These are phyloP conservation scores for Hypoxylon fragiforme DNA, from an alignment of 495 filamentous ascomycete species.

Conservation along the genomic window DNA sequence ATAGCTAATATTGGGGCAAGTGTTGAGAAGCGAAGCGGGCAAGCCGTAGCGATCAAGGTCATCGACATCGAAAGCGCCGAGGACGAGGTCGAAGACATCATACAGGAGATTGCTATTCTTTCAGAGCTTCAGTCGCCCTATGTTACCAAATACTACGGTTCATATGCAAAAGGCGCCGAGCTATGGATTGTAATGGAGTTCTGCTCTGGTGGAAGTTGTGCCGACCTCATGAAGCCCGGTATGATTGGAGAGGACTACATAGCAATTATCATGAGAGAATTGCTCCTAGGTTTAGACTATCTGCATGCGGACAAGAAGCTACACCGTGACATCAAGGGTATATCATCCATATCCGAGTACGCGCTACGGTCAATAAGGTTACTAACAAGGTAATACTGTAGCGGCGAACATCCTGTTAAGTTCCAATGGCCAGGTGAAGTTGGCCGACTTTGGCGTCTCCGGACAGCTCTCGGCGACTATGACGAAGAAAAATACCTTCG, in stretches of 20 bases:
- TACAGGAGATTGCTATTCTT: conserved; percentile 95
- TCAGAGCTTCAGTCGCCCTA: conserved; percentile 91
- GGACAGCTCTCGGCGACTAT: conserved; percentile 98
- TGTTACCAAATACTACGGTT: conserved; percentile 96
- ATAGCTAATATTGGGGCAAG: conserved; percentile 52
- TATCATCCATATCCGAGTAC: conserved; percentile 1
- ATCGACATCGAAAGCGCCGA: conserved; percentile 98
- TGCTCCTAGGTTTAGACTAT: conserved; percentile 89
- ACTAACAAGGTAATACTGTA: conserved; percentile 42
- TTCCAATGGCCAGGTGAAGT: conserved; percentile 89
- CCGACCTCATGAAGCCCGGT: conserved; percentile 88
- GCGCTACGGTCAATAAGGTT: not conserved
- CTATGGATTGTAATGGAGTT: conserved; percentile 99
- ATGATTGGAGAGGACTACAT: conserved; percentile 93
- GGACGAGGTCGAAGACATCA: conserved; percentile 98
- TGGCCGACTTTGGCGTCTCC: conserved; percentile 97
- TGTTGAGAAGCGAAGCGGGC: conserved; percentile 80
- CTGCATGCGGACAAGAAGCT: conserved; percentile 93
- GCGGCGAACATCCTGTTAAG: conserved; percentile 89
- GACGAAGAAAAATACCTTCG: conserved; percentile 99
- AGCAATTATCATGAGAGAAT: conserved; percentile 86
- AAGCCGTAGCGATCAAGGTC: conserved; percentile 90
- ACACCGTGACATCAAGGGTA: conserved; percentile 96
- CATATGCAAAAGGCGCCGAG: conserved; percentile 90
- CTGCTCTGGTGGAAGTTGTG: conserved; percentile 89